Conservation (phyloP, 305 asterid genomes). For the Fraxinus nigra region DNA sequence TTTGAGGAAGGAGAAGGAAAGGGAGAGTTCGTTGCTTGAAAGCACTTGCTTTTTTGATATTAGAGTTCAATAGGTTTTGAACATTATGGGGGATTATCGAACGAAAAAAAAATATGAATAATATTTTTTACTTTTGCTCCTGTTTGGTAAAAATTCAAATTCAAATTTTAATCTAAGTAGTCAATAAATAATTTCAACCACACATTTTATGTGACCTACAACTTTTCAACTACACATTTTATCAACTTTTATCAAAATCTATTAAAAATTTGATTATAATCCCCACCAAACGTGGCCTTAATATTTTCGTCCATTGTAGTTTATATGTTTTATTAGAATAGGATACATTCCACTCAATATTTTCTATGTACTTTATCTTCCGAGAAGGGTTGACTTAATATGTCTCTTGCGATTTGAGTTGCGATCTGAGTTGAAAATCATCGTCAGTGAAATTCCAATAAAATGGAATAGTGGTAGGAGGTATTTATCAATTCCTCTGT, state of each 20-base stretch:
- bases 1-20: constrained; percentile 4
- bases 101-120: not conserved
- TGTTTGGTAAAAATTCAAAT: not conserved
- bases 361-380: not conserved
- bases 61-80: not conserved
- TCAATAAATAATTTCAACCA: no score
- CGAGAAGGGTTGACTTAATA: not conserved
- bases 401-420: not conserved
- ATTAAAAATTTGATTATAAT: no score
- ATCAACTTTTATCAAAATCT: no score
- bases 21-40: not conserved
- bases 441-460: not conserved
- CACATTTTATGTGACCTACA: no score
- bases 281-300: not conserved
- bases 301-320: not conserved
- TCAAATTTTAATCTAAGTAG: no score
- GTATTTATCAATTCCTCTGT: not conserved
- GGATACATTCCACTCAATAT: not conserved
- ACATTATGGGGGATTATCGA: not conserved
- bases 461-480: not conserved
- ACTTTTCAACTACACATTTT: no score
- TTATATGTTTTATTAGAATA: not conserved
- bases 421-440: not conserved
- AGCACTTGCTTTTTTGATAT: not conserved
- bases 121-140: not conserved